These are phyloP conservation scores for Paxillus rubicundulus DNA, from an alignment of 768 basidiomycete genomes.

Conservation along the genomic window DNA sequence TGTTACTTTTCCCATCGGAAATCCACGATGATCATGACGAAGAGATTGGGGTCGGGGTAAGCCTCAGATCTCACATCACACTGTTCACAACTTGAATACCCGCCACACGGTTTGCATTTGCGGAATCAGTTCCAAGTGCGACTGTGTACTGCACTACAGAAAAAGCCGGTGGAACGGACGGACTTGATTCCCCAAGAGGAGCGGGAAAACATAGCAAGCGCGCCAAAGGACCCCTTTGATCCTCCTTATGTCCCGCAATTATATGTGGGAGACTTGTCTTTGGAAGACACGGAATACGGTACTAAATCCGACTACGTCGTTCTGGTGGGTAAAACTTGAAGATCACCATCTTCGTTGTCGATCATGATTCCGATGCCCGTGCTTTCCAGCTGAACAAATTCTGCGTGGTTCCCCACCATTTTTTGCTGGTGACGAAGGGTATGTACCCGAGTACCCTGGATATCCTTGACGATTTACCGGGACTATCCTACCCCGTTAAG, in stretches of 20 bases:
- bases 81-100: no score
- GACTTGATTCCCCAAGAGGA: slow-evolving; percentile 23
- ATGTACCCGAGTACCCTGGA: slow-evolving; percentile 7
- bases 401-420: slow-evolving; percentile 48
- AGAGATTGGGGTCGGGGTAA: slow-evolving; percentile 66
- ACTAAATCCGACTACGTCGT: slow-evolving; percentile 57
- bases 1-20: slow-evolving; percentile 78
- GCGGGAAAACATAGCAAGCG: slow-evolving; percentile 1
- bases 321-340: slow-evolving; percentile 50
- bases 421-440: slow-evolving; percentile 86
- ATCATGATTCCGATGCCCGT: no score
- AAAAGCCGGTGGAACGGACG: slow-evolving; percentile 62
- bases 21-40: slow-evolving; percentile 41
- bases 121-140: slow-evolving; percentile 75
- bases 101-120: background rate
- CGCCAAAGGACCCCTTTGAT: slow-evolving; percentile 68
- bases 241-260: slow-evolving; percentile 82
- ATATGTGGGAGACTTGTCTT: slow-evolving; percentile 66
- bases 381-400: slow-evolving; percentile 34
- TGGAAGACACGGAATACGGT: slow-evolving; percentile 46
- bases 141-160: slow-evolving; percentile 79
- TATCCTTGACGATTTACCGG: background rate
- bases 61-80: slow-evolving; percentile 7
- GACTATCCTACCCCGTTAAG: slow-evolving; percentile 34
- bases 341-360: background rate